Base-by-base conservation (phyloP, 2,329 filamentous ascomycete genomes). In the Metarhizium guizhouense region DNA sequence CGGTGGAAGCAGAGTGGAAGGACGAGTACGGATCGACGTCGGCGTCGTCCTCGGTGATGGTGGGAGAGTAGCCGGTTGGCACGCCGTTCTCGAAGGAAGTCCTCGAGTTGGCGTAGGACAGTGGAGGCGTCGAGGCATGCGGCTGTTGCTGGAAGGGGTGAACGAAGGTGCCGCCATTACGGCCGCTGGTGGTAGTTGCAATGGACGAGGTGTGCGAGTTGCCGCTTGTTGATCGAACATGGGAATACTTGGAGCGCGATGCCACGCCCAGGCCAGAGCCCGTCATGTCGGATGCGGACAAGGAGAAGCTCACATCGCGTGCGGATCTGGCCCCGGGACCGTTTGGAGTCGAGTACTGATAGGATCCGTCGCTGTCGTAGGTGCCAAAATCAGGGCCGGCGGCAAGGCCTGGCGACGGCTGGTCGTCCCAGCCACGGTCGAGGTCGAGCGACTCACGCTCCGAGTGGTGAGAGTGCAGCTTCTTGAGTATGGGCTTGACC, bases 121-220 rank as follows among this genome's bases (percentile, higher is more conserved):
- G 63, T 8, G 82, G 81, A 52, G 82, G 81, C 57, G 82, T 84
- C 49, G 80, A 79, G 1, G 81, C 81, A 45, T 80, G 76, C 36
- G 83, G 83, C 8, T 75, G 84, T 69, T 85, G 83, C 65, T 85
- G 81, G 61, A 84, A 85, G 30, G 83, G 83, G 64, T 86, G 83
- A 20, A 85, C 75, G 63, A 86, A 85, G 36, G 74, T 69, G 56
- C 74, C 74, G 56, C 71, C 72, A 56, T 78, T 74, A 54, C 70
- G 58, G 52, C 68, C 75, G 62, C 80, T 84, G 58, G 73, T 77
- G 52, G 76, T 76, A 30, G 80, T 82, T 7, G 78, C 75, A 54
- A 81, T 74, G 10, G 81, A 84, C 20, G 54, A 56, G 59, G 74
- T 70, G 63, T 83, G 80, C 29, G 80, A 84, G 52, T 76, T 75